phyloP scores from a whole-genome alignment of 2,329 filamentous ascomycete species.

The Paradendryphiella salina region DNA sequence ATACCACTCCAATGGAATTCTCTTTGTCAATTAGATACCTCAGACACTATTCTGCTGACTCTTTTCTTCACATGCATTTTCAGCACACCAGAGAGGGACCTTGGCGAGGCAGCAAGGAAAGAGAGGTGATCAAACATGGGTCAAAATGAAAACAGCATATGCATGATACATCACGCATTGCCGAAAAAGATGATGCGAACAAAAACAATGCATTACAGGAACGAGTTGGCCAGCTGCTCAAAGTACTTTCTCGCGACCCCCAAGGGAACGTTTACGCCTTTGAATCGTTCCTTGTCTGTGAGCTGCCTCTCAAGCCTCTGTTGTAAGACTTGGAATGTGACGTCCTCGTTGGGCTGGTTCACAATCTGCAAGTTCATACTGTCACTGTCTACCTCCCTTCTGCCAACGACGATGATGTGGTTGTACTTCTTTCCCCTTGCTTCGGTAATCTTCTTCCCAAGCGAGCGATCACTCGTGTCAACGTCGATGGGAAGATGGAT shows the following conservation, averaged over 20 bases:
- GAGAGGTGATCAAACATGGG: no score
- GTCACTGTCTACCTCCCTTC: conserved; percentile 32
- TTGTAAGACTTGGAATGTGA: conserved; percentile 43
- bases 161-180: no score
- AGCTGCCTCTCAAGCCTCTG: conserved; percentile 19
- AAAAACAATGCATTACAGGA: conserved; percentile 24
- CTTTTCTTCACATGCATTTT: not conserved
- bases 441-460: conserved; percentile 71
- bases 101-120: no score
- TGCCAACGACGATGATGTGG: conserved; percentile 71
- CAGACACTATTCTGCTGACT: no score
- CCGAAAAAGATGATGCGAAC: no score
- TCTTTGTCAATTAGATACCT: conserved; percentile 8
- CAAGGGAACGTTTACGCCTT: conserved; percentile 22
- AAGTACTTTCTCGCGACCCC: conserved; percentile 36
- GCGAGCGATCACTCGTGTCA: conserved; percentile 63
- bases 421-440: conserved; percentile 75
- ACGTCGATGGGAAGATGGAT: conserved; percentile 71
- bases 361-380: conserved; percentile 37
- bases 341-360: conserved; percentile 45
- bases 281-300: conserved; percentile 18
- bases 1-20: conserved; percentile 11
- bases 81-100: not conserved
- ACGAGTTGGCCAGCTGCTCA: conserved; percentile 32
- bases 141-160: no score